Conservation (phyloP, 2,329 filamentous ascomycete species). For the Gyromitra esculenta region DNA sequence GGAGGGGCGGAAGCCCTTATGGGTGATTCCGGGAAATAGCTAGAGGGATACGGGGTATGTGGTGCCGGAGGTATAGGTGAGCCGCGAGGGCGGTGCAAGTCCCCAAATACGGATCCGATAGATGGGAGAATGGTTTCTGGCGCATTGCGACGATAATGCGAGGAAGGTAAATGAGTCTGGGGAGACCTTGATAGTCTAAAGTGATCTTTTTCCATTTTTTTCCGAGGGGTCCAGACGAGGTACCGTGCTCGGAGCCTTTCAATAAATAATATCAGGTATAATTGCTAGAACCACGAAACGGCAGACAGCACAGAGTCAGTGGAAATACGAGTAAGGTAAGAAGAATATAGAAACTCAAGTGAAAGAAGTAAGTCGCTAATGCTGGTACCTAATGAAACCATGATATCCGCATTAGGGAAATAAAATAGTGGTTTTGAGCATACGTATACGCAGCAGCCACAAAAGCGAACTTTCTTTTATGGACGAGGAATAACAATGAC, state of each 20-base stretch:
- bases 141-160: constrained; percentile 11
- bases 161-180: not conserved
- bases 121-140: constrained; percentile 42
- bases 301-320: constrained; percentile 17
- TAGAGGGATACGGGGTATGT: constrained; percentile 20
- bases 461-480: constrained; percentile 23
- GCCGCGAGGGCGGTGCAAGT: constrained; percentile 7
- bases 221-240: constrained; percentile 16
- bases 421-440: constrained; percentile 8
- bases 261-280: constrained; percentile 26
- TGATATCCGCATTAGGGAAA: constrained; percentile 17
- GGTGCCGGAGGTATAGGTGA: constrained; percentile 2
- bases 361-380: constrained; percentile 1
- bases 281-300: not conserved
- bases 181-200: constrained; percentile 19
- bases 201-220: constrained; percentile 36
- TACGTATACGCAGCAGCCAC: constrained; percentile 28
- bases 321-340: not conserved
- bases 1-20: constrained; percentile 22
- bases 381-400: not conserved
- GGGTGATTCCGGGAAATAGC: constrained; percentile 34
- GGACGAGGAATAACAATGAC: constrained; percentile 16
- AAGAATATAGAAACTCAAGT: constrained; percentile 15
- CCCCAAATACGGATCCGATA: constrained; percentile 41
- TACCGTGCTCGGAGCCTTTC: constrained; percentile 23